phyloP scores from a whole-genome alignment of 192 early-diverging fungal genomes.

The Paraglomus occultum region DNA sequence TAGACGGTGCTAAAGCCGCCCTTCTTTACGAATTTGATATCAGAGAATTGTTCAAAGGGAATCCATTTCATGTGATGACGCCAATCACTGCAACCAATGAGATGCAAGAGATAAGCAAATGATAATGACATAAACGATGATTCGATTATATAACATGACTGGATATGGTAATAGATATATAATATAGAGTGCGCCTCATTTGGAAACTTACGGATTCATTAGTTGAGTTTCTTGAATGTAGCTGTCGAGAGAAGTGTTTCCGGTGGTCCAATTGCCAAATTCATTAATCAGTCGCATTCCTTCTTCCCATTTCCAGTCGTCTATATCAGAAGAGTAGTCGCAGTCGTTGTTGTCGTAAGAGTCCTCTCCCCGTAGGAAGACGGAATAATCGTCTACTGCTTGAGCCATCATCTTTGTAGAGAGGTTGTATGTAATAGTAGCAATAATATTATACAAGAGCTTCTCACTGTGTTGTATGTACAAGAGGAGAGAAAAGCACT shows the following conservation, averaged over 20 bases:
- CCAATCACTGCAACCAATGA: conserved; percentile 12
- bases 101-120: background rate
- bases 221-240: conserved; percentile 27
- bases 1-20: conserved; percentile 24
- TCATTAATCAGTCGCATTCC: conserved; percentile 23
- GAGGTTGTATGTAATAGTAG: no score
- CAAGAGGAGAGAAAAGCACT: no score
- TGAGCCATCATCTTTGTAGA: no score
- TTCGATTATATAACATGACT: background rate
- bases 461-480: no score
- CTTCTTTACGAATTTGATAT: conserved; percentile 20
- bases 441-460: no score
- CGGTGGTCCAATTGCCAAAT: conserved; percentile 26
- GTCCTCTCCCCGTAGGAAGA: no score
- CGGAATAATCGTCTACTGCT: no score
- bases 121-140: background rate
- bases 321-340: background rate
- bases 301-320: conserved; percentile 30
- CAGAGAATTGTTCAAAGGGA: conserved; percentile 17
- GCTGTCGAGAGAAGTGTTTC: conserved; percentile 1
- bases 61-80: conserved; percentile 27
- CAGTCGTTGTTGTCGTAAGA: no score
- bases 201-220: conserved; percentile 8
- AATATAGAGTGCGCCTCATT: background rate
- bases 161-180: background rate